These are phyloP conservation scores for Aspergillus thermomutatus DNA, from an alignment of 2,329 filamentous ascomycete genomes.

Conservation along the genomic window DNA sequence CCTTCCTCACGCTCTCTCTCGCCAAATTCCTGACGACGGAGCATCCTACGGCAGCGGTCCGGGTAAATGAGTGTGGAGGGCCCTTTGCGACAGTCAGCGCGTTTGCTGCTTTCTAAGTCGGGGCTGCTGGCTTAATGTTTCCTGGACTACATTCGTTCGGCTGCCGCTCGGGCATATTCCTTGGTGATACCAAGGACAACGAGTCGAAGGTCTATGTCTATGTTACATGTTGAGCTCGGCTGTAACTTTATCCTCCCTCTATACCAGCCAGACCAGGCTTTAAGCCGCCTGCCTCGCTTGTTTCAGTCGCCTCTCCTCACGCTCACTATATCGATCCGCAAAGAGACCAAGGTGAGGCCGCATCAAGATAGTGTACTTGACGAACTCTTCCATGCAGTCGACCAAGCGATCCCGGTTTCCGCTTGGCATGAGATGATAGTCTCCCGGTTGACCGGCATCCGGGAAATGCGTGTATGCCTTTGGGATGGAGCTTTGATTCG, in stretches of 20 bases:
- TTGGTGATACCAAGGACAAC: too few relatives aligned
- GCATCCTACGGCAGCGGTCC: slow-evolving; percentile 38
- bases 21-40: slow-evolving; percentile 49
- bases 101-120: slow-evolving; percentile 40
- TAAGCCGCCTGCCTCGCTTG: not conserved
- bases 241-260: not conserved
- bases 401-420: slow-evolving; percentile 59
- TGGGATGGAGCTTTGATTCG: slow-evolving; percentile 64
- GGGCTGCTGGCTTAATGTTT: slow-evolving; percentile 41
- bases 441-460: slow-evolving; percentile 38
- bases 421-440: slow-evolving; percentile 53
- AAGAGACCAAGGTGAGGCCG: slow-evolving; percentile 59
- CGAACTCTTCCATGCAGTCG: slow-evolving; percentile 68
- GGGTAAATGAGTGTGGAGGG: slow-evolving; percentile 44
- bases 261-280: not conserved
- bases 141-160: slow-evolving; percentile 41
- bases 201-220: not conserved
- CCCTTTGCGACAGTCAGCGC: slow-evolving; percentile 39
- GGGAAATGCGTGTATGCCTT: slow-evolving; percentile 63
- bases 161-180: slow-evolving; percentile 35
- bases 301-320: slow-evolving; percentile 32
- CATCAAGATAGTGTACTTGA: slow-evolving; percentile 67
- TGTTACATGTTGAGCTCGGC: not conserved
- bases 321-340: slow-evolving; percentile 61
- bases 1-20: slow-evolving; percentile 57